phyloP scores from a whole-genome alignment of 345 rosid species.

The Lepidium africanum region DNA sequence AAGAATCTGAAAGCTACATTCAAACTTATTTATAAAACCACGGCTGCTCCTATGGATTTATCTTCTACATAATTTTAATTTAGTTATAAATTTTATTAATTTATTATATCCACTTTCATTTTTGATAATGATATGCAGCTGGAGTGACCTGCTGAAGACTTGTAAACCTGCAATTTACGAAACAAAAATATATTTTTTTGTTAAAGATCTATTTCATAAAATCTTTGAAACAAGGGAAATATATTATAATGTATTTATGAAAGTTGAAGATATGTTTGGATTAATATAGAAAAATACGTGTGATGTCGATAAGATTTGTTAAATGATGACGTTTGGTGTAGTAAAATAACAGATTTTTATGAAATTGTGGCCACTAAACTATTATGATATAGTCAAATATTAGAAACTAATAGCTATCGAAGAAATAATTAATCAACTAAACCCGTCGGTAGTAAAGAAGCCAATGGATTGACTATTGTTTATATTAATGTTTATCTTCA shows the following conservation, averaged over 20 bases:
- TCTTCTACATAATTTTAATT: background rate
- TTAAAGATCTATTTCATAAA: background rate
- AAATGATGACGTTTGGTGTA: background rate
- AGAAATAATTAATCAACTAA: background rate
- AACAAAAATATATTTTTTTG: no score
- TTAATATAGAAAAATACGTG: background rate
- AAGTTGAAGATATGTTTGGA: background rate
- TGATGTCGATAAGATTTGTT: conserved; percentile 13
- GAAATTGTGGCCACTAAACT: background rate
- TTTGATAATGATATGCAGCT: background rate
- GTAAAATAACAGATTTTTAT: background rate
- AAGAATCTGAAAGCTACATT: conserved; percentile 19
- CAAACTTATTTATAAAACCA: conserved; percentile 16
- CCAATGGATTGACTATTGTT: background rate
- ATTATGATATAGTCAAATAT: conserved; percentile 1
- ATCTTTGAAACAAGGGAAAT: background rate
- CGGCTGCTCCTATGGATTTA: conserved; percentile 19
- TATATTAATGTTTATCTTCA: conserved; percentile 4
- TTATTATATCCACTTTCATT: background rate
- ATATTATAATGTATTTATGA: background rate
- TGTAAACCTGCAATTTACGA: background rate
- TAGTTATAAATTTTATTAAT: background rate
- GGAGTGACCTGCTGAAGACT: background rate
- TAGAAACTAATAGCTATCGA: background rate
- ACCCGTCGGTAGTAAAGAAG: background rate